Evolutionary conservation across 768 basidiomycete genomes (phyloP).

Genomic region (Serendipita indica): DNA sequence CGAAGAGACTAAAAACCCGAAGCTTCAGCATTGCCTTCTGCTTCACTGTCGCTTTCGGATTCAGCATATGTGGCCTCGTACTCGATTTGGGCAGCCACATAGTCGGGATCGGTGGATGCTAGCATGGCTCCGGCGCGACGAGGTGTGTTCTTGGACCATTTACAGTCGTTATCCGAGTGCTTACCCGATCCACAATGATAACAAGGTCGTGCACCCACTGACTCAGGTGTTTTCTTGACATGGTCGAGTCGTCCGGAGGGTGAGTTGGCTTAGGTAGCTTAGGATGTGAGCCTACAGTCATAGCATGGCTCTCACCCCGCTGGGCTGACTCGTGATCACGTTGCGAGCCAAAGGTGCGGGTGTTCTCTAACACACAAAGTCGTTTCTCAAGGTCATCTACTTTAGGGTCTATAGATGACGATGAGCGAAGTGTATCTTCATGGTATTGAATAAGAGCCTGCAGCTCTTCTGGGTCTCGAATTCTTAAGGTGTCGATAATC

Average conservation of each 20-base stretch:
- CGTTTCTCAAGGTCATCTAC: neutral
- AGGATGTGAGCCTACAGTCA: too few relatives aligned
- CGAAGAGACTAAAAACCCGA: too few relatives aligned
- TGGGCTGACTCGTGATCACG: too few relatives aligned
- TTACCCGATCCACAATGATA: constrained; percentile 23
- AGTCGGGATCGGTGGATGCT: constrained; percentile 9
- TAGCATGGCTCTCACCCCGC: too few relatives aligned
- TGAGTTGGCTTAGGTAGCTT: too few relatives aligned
- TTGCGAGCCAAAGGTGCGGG: neutral
- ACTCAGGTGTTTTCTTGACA: constrained; percentile 14
- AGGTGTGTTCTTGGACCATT: constrained; percentile 17
- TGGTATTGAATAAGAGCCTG: constrained; percentile 17
- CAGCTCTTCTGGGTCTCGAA: constrained; percentile 9
- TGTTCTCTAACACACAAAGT: neutral
- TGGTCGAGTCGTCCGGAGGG: neutral
- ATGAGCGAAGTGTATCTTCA: constrained; percentile 13
- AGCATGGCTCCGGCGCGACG: constrained; percentile 18
- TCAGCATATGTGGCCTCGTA: constrained; percentile 21
- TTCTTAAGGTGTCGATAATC: constrained; percentile 11
- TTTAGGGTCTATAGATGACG: neutral
- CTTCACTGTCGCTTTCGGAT: constrained; percentile 12
- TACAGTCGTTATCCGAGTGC: constrained; percentile 26
- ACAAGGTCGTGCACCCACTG: constrained; percentile 22
- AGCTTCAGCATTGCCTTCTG: too few relatives aligned
- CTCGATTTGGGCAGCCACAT: constrained; percentile 19